phyloP scores from a whole-genome alignment of 345 rosid genomes.

The Heritiera fomes region DNA sequence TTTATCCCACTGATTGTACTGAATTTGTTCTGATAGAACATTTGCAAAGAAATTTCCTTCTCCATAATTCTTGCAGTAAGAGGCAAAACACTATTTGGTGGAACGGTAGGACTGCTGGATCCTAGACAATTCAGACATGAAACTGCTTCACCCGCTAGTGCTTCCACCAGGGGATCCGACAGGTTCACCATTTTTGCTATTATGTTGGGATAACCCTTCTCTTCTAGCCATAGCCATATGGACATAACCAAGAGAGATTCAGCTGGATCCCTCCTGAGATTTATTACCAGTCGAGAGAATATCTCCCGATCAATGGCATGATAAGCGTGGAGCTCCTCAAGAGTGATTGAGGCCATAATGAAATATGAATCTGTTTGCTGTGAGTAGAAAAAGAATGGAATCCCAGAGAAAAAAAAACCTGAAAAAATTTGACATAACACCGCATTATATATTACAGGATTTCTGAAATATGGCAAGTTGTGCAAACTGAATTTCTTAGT shows the following conservation, averaged over 20 bases:
- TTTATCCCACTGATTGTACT: slow-evolving; percentile 44
- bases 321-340: slow-evolving; percentile 35
- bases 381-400: background rate
- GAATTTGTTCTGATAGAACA: slow-evolving; percentile 36
- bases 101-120: background rate
- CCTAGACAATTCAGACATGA: slow-evolving; percentile 30
- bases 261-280: slow-evolving; percentile 31
- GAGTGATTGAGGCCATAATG: slow-evolving; percentile 33
- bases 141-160: slow-evolving; percentile 37
- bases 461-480: slow-evolving; percentile 13
- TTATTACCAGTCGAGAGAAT: slow-evolving; percentile 41
- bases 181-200: slow-evolving; percentile 27
- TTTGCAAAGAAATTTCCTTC: slow-evolving; percentile 22
- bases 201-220: slow-evolving; percentile 39
- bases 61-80: slow-evolving; percentile 34
- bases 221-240: slow-evolving; percentile 53
- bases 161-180: slow-evolving; percentile 26
- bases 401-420: background rate
- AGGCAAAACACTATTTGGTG: slow-evolving; percentile 22
- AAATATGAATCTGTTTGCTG: background rate
- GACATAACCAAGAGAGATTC: slow-evolving; percentile 44
- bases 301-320: slow-evolving; percentile 43
- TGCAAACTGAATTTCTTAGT: background rate
- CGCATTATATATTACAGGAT: background rate
- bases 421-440: background rate